Evolutionary conservation across 2,329 filamentous ascomycete genomes (phyloP).

Genomic region (Nemania abortiva): DNA sequence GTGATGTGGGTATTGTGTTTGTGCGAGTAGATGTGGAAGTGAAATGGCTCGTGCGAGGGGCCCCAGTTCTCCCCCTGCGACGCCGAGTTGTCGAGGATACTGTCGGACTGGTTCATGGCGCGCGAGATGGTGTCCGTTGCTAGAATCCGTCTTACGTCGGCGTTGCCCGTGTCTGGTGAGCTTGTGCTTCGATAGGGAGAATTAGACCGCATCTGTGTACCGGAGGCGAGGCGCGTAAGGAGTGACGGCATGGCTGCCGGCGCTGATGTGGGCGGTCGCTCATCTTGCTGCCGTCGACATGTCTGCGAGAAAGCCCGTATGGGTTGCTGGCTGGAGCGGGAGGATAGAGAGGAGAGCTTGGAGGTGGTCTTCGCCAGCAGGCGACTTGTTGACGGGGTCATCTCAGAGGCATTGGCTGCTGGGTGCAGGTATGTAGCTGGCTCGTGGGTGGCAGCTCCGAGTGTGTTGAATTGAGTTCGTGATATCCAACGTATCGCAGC

Average conservation of each 20-base stretch:
- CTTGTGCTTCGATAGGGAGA: neutral
- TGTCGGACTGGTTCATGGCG: slow-evolving; percentile 41
- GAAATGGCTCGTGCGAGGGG: slow-evolving; percentile 72
- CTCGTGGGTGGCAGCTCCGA: neutral
- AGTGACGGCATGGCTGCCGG: slow-evolving; percentile 20
- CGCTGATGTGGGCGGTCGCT: slow-evolving; percentile 14
- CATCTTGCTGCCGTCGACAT: slow-evolving; percentile 45
- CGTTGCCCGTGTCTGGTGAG: neutral
- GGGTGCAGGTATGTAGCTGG: neutral
- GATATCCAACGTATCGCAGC: neutral
- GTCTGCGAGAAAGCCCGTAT: slow-evolving; percentile 58
- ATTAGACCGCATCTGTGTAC: neutral
- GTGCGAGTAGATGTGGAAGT: slow-evolving; percentile 86
- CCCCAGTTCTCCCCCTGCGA: slow-evolving; percentile 52
- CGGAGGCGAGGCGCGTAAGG: slow-evolving; percentile 2
- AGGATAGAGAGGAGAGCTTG: slow-evolving; percentile 46
- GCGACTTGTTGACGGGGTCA: slow-evolving; percentile 61
- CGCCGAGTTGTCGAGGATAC: slow-evolving; percentile 39
- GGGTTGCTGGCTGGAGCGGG: slow-evolving; percentile 42
- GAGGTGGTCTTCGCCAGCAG: slow-evolving; percentile 57
- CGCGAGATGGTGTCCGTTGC: slow-evolving; percentile 36
- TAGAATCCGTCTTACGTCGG: slow-evolving; percentile 37
- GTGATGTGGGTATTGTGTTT: slow-evolving; percentile 98
- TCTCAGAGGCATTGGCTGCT: slow-evolving; percentile 51
- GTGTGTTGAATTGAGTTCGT: neutral